Evolutionary conservation across 2,329 filamentous ascomycete species (phyloP).

Genomic region (Pseudohalonectria lignicola): DNA sequence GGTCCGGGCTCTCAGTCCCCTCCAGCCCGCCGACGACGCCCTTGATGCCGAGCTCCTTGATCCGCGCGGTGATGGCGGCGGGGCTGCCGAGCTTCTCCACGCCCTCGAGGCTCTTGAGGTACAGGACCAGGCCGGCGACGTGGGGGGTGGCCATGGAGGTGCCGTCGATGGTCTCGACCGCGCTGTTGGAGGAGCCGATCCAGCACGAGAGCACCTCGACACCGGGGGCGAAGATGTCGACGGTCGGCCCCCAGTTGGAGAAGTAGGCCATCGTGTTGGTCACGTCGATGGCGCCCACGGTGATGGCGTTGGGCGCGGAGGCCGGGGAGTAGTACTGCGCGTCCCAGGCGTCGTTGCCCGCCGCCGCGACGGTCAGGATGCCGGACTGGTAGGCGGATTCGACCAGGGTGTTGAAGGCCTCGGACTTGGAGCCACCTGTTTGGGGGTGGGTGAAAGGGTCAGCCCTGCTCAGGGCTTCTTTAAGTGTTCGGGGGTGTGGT

Average conservation of each 20-base stretch:
- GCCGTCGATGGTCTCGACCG: constrained; percentile 26
- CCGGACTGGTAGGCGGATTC: constrained; percentile 19
- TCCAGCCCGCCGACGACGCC: constrained; percentile 3
- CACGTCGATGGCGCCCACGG: constrained; percentile 25
- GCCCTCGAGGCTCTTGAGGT: constrained; percentile 35
- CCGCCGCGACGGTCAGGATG: constrained; percentile 27
- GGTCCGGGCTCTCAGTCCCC: constrained; percentile 7
- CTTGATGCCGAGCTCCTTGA: constrained; percentile 5
- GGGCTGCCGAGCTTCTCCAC: constrained; percentile 13
- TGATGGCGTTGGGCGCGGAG: constrained; percentile 24
- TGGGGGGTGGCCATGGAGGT: constrained; percentile 33
- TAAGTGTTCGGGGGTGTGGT: not conserved
- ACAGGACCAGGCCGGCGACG: constrained; percentile 28
- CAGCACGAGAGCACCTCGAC: constrained; percentile 28
- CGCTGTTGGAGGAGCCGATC: constrained; percentile 21
- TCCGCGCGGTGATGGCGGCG: constrained; percentile 4
- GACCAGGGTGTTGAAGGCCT: constrained; percentile 25
- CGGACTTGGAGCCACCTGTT: constrained; percentile 5
- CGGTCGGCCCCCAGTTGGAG: constrained; percentile 31
- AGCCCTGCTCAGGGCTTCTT: not conserved
- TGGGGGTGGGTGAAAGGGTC: constrained; percentile 7
- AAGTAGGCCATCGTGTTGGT: constrained; percentile 22
- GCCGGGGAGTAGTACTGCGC: constrained; percentile 22
- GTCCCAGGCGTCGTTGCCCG: constrained; percentile 22
- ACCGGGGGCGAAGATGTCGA: constrained; percentile 36